These are phyloP conservation scores for Ceratobasidium sp. DNA, from an alignment of 1,284 basidiomycete genomes.

Conservation along the genomic window DNA sequence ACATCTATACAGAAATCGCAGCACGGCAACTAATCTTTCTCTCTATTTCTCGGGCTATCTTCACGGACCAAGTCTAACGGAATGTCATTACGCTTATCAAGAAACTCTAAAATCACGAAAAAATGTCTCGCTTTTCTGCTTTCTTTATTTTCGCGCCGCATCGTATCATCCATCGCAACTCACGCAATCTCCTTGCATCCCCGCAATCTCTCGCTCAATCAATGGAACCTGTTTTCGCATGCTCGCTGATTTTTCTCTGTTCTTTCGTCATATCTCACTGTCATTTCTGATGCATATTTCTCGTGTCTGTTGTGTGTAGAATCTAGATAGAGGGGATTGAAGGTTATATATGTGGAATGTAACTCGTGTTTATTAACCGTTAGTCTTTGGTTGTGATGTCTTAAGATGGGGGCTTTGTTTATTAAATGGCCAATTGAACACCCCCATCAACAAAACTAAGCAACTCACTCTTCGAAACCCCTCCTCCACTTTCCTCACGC, in stretches of 20 bases:
- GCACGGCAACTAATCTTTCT: conserved; percentile 32
- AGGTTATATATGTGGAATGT: background rate
- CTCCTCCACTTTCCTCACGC: too few species aligned
- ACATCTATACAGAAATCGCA: conserved; percentile 38
- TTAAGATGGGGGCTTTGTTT: too few species aligned
- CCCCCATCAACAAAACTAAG: too few species aligned
- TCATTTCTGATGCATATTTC: conserved; percentile 33
- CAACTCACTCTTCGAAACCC: too few species aligned
- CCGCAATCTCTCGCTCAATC: conserved; percentile 14
- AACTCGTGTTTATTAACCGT: too few species aligned
- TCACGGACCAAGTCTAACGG: conserved; percentile 34
- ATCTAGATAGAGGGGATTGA: background rate
- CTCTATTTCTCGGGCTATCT: conserved; percentile 41
- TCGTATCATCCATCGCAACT: conserved; percentile 9
- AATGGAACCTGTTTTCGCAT: background rate
- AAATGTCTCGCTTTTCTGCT: background rate
- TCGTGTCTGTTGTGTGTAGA: background rate
- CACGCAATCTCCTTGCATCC: conserved; percentile 5
- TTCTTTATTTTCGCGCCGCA: conserved; percentile 15
- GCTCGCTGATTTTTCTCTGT: conserved; percentile 11
- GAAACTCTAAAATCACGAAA: conserved; percentile 17
- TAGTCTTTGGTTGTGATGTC: too few species aligned
- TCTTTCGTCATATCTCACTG: conserved; percentile 12
- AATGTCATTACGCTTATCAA: conserved; percentile 19
- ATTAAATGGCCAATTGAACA: too few species aligned